These are phyloP conservation scores for Chalciporus sphaerocephalus DNA, from an alignment of 768 basidiomycete genomes.

Conservation along the genomic window DNA sequence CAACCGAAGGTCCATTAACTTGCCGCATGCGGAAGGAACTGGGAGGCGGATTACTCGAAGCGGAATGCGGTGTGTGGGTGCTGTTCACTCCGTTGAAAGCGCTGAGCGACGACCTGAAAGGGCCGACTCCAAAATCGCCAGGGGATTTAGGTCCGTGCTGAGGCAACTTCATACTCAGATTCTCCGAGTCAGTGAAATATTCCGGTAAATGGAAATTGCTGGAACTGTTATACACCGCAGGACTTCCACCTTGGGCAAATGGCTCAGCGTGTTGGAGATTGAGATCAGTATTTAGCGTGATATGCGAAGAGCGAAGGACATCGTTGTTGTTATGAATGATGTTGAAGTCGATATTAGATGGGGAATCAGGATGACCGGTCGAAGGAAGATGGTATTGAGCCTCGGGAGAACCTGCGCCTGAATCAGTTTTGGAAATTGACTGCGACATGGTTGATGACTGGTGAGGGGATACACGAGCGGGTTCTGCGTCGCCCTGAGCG, in stretches of 20 bases:
- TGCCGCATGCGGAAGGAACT: constrained; percentile 37
- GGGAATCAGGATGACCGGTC: constrained; percentile 52
- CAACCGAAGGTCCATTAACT: constrained; percentile 23
- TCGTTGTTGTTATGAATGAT: constrained; percentile 35
- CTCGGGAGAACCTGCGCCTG: constrained; percentile 47
- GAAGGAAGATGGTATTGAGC: constrained; percentile 48
- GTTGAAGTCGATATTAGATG: constrained; percentile 37
- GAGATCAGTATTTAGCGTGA: constrained; percentile 24
- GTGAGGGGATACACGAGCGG: constrained; percentile 32
- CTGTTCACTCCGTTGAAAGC: constrained; percentile 28
- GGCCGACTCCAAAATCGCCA: constrained; percentile 34
- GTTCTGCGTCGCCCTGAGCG: constrained; percentile 80
- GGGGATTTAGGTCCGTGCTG: constrained; percentile 26
- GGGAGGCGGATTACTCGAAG: constrained; percentile 30
- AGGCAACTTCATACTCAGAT: constrained; percentile 31
- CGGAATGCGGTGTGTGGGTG: constrained; percentile 19
- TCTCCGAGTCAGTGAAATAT: constrained; percentile 32
- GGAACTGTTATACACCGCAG: constrained; percentile 41
- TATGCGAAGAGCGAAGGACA: constrained; percentile 26
- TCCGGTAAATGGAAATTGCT: constrained; percentile 33
- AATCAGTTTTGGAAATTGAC: constrained; percentile 51
- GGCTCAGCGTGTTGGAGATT: constrained; percentile 35
- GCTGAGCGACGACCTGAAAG: constrained; percentile 36
- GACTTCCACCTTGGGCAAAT: constrained; percentile 32
- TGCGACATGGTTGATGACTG: constrained; percentile 43